Conservation (phyloP, 495 filamentous ascomycete species). For the Xylaria curta region DNA sequence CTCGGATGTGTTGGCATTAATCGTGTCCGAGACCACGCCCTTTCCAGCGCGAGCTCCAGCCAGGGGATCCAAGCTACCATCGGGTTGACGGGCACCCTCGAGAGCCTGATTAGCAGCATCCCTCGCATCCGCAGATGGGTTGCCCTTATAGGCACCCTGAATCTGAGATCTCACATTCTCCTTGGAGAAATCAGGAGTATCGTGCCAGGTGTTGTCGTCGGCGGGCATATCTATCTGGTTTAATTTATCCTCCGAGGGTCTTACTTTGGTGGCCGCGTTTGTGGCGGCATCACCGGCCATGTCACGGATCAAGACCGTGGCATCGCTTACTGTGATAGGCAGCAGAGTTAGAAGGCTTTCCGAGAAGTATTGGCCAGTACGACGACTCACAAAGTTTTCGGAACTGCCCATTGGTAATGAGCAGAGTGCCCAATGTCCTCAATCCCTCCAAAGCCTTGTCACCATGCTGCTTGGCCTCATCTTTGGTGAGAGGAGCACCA, state of each 20-base stretch:
- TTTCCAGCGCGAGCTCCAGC: constrained; percentile 63
- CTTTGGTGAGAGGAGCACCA: constrained; percentile 71
- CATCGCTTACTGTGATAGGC: constrained; percentile 73
- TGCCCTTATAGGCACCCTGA: constrained; percentile 60
- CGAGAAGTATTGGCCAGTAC: not conserved
- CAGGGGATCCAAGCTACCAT: constrained; percentile 62
- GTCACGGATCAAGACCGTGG: constrained; percentile 80
- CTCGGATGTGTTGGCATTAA: constrained; percentile 51
- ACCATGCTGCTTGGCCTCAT: constrained; percentile 78
- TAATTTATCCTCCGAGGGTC: constrained; percentile 80
- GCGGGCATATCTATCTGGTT: constrained; percentile 80
- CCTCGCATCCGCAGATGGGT: constrained; percentile 61
- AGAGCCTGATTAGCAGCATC: constrained; percentile 45
- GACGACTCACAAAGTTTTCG: constrained; percentile 80
- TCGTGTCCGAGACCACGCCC: constrained; percentile 56
- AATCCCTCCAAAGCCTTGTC: constrained; percentile 83
- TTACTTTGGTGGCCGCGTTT: constrained; percentile 78
- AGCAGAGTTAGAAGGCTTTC: constrained; percentile 36
- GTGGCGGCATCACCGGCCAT: constrained; percentile 88
- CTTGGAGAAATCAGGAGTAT: constrained; percentile 78
- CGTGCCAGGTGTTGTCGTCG: constrained; percentile 92
- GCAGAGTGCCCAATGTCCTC: constrained; percentile 82
- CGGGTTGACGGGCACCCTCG: constrained; percentile 50
- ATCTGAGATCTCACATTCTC: constrained; percentile 72
- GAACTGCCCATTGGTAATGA: constrained; percentile 97